These are phyloP conservation scores for Acanthamoeba royreba DNA, from an alignment of 208 protist genomes.

Conservation along the genomic window DNA sequence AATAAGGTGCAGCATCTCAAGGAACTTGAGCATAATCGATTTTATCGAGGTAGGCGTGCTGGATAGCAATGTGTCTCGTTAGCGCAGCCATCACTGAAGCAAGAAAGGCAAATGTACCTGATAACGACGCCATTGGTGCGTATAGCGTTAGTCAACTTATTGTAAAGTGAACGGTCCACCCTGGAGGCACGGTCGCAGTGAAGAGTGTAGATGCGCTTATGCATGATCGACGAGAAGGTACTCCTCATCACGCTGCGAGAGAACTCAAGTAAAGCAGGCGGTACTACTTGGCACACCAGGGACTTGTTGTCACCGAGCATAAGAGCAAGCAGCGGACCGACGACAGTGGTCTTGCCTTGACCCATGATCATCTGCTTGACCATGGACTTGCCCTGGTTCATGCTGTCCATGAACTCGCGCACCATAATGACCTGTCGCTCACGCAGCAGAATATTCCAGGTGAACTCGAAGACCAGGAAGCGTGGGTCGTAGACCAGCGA, in stretches of 20 bases:
- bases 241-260: constrained; percentile 85
- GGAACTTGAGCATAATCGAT: constrained; percentile 87
- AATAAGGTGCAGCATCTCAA: constrained; percentile 88
- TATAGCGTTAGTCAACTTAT: neutral
- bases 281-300: constrained; percentile 88
- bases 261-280: constrained; percentile 89
- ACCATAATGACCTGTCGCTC: constrained; percentile 90
- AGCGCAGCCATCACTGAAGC: neutral
- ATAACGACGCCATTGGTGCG: neutral
- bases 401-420: constrained; percentile 81
- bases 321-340: constrained; percentile 89
- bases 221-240: constrained; percentile 87
- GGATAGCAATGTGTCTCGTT: neutral
- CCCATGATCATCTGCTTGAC: constrained; percentile 95
- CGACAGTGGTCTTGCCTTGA: constrained; percentile 92
- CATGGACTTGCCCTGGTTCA: constrained; percentile 74
- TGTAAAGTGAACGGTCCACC: neutral
- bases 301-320: constrained; percentile 88
- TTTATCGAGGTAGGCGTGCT: constrained; percentile 89
- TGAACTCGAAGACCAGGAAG: constrained; percentile 91
- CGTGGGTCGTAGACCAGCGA: constrained; percentile 56
- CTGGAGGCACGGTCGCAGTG: constrained; percentile 58
- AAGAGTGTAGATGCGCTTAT: constrained; percentile 83
- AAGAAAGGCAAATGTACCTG: neutral
- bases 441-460: constrained; percentile 89